Base-by-base conservation (phyloP, 1,284 basidiomycete genomes). In the Wolfiporia cocos region DNA sequence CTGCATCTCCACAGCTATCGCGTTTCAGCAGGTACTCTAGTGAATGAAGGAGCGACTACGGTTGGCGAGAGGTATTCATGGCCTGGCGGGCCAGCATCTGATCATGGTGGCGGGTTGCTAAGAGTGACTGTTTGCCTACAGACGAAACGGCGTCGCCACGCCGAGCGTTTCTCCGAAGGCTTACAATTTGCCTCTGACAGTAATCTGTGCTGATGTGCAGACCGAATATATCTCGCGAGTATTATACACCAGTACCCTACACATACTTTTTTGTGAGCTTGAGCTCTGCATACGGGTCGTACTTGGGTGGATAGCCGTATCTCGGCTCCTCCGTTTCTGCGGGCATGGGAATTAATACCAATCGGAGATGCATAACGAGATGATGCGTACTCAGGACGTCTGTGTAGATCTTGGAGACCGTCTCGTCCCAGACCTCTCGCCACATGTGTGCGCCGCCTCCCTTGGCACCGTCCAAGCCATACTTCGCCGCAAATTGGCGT, bases 361-460 rank as follows among this genome's bases (percentile, higher is more conserved):
- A 46, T 7, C 11, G 26, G 29, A 24, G 44, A 37, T 34, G 26
- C 14, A 28, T 28, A 28, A 14, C 26, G 2, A 21, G 26, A 40
- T 12, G n/a, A 10, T 11, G 15, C 22, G 29, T 12, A 87, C 88
- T 71, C 39, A 92, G 67, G 32, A 83, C 65, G 43, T 83, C 72
- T 43, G 57, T 56, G 64, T 92, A 88, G 44, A 93, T 79, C 44
- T 58, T 64, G 4, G 74, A 75, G 17, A 92, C 83, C 5, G 69
- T 67, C 50, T 74, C 65, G 47, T 81, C 73, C 86, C 91, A 94
- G 30, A 81, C 71, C 51, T 79, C 77, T 51, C 92, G 71, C 78
- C 83, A 94, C 80, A 94, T 92, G 60, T 88, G 84, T 17, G 75
- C 78, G 4, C 85, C 92, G 10, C 84, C 85, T 21, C 81, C 81